These are phyloP conservation scores for Fusarium zealandicum DNA, from an alignment of 2,329 filamentous ascomycete species.

Conservation along the genomic window DNA sequence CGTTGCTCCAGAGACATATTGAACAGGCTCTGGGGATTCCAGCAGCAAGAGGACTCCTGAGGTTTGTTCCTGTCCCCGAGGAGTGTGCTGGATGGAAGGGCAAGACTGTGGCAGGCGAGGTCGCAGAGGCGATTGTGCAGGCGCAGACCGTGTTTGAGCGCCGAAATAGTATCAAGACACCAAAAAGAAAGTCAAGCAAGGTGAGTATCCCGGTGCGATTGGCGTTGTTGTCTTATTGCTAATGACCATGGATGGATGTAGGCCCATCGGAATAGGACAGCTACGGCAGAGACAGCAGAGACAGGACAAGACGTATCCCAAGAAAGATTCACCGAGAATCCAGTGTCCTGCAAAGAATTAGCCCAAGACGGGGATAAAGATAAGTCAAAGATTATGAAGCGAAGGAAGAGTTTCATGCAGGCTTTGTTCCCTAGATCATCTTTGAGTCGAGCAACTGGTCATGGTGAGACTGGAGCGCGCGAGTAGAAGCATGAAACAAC, in stretches of 20 bases:
- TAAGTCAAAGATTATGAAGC: conserved; percentile 39
- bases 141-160: conserved; percentile 2
- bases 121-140: conserved; percentile 44
- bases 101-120: conserved; percentile 72
- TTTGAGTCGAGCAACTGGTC: conserved; percentile 1
- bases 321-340: neutral
- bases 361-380: neutral
- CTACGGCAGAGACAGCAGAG: neutral
- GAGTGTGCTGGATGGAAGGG: conserved; percentile 76
- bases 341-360: neutral
- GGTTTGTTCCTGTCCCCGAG: conserved; percentile 73
- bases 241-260: neutral
- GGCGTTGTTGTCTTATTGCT: neutral
- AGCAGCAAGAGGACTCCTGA: conserved; percentile 72
- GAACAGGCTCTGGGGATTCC: conserved; percentile 72
- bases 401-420: conserved; percentile 57
- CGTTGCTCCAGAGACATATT: conserved; percentile 79
- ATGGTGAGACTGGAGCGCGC: neutral
- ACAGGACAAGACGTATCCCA: neutral
- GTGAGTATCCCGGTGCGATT: conserved; percentile 7
- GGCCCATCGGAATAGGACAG: conserved; percentile 17
- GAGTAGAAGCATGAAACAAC: too few relatives aligned
- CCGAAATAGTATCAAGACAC: conserved; percentile 12
- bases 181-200: conserved; percentile 27
- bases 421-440: conserved; percentile 47